Base-by-base conservation (phyloP, 768 basidiomycete genomes). In the Boletellus ananiceps region DNA sequence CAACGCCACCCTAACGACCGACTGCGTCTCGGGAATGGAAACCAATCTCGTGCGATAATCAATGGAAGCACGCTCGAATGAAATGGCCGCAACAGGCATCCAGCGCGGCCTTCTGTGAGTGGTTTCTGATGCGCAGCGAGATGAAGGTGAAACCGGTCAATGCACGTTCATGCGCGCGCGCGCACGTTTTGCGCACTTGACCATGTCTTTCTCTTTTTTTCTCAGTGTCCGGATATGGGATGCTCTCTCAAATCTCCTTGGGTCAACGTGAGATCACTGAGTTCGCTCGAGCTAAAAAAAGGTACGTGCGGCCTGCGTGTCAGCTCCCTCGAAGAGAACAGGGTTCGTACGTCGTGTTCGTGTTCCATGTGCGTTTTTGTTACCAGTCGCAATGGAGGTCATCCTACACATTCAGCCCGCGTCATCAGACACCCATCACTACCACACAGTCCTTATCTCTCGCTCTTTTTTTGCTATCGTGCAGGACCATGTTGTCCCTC, bases 381-480 rank as follows among this genome's bases (percentile, higher is more conserved):
- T 25, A 7, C 23, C 23, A 1, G 23, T 29, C 29, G 29, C 29
- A 29, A 11, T 29, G 9, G 38, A 27, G 45, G 12, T 2, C 5
- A 15, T 18, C 34, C 41, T 35, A 2, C 8, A 11, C 7, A 39
- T 35, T 40, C 25, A 45, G 7, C 13, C 29, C 16, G 32, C 31
- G 36, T 16, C 40, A 59, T 52, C 48, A 44, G 8, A 14, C 15
- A 21, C 29, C 36, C 18, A 37, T 23, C 8, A 25, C 19, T 19
- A 19, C 31, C 37, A 49, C 36, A 25, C 48, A 36, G 35, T n/a
- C 36, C 41, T 57, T 57, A 60, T 60, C 58, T 53, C 36, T 33
- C 32, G 37, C 34, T 29, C 36, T 43, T 57, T 57, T 61, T 48
- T 39, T 27, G 31, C 5, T 16, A 8, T 18, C 36, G 16, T 31